phyloP scores from a whole-genome alignment of 345 rosid species.

The Triadica sebifera region DNA sequence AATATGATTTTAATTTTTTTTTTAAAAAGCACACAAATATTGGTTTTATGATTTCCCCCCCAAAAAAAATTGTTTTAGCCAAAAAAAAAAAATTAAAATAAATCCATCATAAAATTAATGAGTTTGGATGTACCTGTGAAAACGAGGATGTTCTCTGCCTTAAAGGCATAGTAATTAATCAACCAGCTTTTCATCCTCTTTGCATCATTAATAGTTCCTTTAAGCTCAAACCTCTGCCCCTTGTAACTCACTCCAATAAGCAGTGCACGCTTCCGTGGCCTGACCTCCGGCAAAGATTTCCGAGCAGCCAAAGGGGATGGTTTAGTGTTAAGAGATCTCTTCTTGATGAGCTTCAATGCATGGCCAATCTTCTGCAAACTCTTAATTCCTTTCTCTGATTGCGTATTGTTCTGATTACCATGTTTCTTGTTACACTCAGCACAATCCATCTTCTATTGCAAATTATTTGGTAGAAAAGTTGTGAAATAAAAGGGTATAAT shows the following conservation, averaged over 20 bases:
- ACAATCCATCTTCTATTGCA: background rate
- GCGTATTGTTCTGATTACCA: background rate
- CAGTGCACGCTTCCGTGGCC: constrained; percentile 45
- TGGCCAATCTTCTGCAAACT: background rate
- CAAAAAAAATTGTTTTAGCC: too few relatives aligned
- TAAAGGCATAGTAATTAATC: constrained; percentile 37
- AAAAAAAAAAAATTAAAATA: too few relatives aligned
- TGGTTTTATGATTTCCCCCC: too few relatives aligned
- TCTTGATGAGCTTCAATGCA: background rate
- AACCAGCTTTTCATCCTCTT: constrained; percentile 48
- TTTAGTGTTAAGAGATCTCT: background rate
- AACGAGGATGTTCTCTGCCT: constrained; percentile 34
- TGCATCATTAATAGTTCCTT: constrained; percentile 56
- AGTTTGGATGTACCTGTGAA: constrained; percentile 24
- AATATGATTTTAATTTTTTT: too few relatives aligned
- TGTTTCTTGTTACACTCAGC: background rate
- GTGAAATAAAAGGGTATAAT: background rate
- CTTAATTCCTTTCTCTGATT: too few relatives aligned
- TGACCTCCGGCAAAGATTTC: background rate
- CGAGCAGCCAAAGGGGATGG: constrained; percentile 6
- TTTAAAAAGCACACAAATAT: too few relatives aligned
- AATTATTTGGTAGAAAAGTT: too few relatives aligned
- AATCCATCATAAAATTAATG: too few relatives aligned
- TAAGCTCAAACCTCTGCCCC: constrained; percentile 35
- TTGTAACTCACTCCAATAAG: constrained; percentile 49